Percentiles rank a stretch among this genome's conserved stretches.
phyloP scores from a whole-genome alignment of 306 rosid genomes.

The Pachyrhizus erosus region DNA sequence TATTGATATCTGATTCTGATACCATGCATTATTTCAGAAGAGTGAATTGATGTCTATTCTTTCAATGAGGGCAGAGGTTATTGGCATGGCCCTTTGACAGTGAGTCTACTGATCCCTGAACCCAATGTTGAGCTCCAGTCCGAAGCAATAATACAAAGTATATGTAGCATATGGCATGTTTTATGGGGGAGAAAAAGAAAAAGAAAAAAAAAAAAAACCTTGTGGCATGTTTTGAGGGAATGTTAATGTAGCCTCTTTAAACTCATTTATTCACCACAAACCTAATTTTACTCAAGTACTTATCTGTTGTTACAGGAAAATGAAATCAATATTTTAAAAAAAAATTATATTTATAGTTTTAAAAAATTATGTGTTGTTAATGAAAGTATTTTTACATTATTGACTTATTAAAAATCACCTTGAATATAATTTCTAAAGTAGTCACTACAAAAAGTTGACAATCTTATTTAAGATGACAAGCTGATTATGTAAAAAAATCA shows the following conservation, averaged over 20 bases:
- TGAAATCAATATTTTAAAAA: not conserved
- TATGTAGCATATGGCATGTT: not conserved
- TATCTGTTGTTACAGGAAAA: not conserved
- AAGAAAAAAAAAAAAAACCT: not conserved
- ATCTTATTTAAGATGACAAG: too few species aligned
- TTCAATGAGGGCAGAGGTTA: not conserved
- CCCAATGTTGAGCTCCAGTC: not conserved
- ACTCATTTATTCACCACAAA: not conserved
- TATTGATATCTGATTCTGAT: not conserved
- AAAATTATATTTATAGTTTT: too few species aligned
- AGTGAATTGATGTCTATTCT: not conserved
- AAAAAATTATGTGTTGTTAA: too few species aligned
- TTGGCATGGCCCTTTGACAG: constrained; percentile 6
- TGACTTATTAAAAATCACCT: too few species aligned
- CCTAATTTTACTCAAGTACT: not conserved
- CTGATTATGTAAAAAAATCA: too few species aligned
- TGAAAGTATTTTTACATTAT: too few species aligned
- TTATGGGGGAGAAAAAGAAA: not conserved
- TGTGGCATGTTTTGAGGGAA: not conserved
- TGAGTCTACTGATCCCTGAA: not conserved
- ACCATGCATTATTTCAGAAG: constrained; percentile 2
- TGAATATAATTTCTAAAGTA: too few species aligned
- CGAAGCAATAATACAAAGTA: not conserved
- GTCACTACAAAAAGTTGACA: too few species aligned
- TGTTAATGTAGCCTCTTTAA: not conserved